Conservation (phyloP, 441 rosid genomes). For the Bruguiera hainesii region DNA sequence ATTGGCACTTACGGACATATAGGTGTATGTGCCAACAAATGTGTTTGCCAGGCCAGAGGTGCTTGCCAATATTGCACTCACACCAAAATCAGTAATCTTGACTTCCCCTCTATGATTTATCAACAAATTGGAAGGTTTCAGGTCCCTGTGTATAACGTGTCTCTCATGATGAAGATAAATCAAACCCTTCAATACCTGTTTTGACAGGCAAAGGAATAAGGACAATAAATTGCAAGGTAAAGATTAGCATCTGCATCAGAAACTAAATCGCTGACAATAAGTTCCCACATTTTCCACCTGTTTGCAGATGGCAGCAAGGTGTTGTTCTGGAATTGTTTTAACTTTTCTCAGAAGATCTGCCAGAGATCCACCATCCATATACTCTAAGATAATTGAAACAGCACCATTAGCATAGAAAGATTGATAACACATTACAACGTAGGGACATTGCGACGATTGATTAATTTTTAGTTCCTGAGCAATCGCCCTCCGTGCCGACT, state of each 20-base stretch:
- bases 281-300: slow-evolving; percentile 47
- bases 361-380: slow-evolving; percentile 98
- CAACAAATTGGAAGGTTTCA: slow-evolving; percentile 92
- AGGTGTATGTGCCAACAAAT: slow-evolving; percentile 91
- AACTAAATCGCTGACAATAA: background rate
- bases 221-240: slow-evolving; percentile 2
- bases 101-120: slow-evolving; percentile 95
- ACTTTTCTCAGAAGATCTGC: slow-evolving; percentile 81
- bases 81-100: slow-evolving; percentile 96
- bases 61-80: slow-evolving; percentile 80
- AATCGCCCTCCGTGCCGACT: slow-evolving; percentile 65
- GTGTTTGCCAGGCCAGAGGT: slow-evolving; percentile 81
- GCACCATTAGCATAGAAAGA: slow-evolving; percentile 82
- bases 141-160: slow-evolving; percentile 90
- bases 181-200: slow-evolving; percentile 84
- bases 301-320: slow-evolving; percentile 78
- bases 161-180: slow-evolving; percentile 83
- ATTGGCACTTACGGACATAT: slow-evolving; percentile 80
- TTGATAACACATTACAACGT: slow-evolving; percentile 85
- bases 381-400: slow-evolving; percentile 86
- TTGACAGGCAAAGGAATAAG: slow-evolving; percentile 5
- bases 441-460: slow-evolving; percentile 80
- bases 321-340: slow-evolving; percentile 65
- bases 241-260: background rate
- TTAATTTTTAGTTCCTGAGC: slow-evolving; percentile 87